Evolutionary conservation across 345 rosid species (phyloP).

Genomic region (Crucihimalaya himalaica): DNA sequence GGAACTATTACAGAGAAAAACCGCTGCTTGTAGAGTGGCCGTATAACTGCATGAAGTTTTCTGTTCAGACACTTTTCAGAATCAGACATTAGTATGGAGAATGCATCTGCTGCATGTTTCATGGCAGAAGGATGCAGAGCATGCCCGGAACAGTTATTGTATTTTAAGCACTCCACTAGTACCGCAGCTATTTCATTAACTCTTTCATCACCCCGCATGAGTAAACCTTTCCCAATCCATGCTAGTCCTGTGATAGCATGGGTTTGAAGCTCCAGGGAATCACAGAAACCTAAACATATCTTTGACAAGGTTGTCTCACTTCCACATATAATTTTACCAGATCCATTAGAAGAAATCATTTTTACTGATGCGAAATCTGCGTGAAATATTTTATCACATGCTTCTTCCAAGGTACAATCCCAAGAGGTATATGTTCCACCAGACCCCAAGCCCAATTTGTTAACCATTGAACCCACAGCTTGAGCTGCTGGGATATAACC

Average conservation of each 20-base stretch:
- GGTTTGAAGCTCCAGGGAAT: constrained; percentile 48
- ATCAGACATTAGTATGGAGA: constrained; percentile 73
- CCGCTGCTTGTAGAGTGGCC: constrained; percentile 93
- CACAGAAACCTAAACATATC: constrained; percentile 46
- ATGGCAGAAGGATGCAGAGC: constrained; percentile 45
- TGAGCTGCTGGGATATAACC: constrained; percentile 76
- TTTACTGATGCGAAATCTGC: constrained; percentile 23
- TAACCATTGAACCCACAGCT: constrained; percentile 84
- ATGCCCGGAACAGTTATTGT: constrained; percentile 37
- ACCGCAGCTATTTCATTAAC: constrained; percentile 59
- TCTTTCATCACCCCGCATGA: constrained; percentile 85
- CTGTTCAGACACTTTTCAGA: constrained; percentile 68
- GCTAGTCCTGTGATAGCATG: constrained; percentile 74
- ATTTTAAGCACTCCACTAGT: constrained; percentile 60
- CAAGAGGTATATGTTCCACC: constrained; percentile 37
- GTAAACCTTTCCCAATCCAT: constrained; percentile 95
- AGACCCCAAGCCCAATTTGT: constrained; percentile 58
- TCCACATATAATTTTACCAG: constrained; percentile 32
- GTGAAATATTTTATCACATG: constrained; percentile 59
- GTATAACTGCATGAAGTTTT: constrained; percentile 68
- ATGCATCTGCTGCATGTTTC: constrained; percentile 85
- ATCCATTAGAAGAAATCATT: constrained; percentile 32
- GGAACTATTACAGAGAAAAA: constrained; percentile 74
- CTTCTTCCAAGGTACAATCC: constrained; percentile 67
- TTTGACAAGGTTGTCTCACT: constrained; percentile 41